Evolutionary conservation across 768 basidiomycete species (phyloP).

Genomic region (Auricularia sp.): DNA sequence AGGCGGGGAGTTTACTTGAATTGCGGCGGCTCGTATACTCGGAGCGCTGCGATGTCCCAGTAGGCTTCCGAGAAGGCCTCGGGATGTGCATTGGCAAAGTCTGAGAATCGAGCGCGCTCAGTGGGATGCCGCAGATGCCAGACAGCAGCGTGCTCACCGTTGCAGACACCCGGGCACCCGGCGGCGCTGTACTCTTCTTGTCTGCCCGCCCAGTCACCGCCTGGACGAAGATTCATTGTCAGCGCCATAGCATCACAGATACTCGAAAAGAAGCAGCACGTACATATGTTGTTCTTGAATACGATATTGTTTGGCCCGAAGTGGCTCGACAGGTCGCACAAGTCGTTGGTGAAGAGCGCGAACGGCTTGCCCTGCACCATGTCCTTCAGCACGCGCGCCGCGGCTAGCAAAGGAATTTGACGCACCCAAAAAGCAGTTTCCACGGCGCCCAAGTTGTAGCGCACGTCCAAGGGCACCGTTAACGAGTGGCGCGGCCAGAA

Average conservation of each 20-base stretch:
- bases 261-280: constrained; percentile 15
- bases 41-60: constrained; percentile 13
- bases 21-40: constrained; percentile 7
- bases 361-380: constrained; percentile 40
- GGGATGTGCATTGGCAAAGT: constrained; percentile 5
- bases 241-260: not conserved
- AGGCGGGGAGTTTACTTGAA: not conserved
- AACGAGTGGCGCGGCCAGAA: constrained; percentile 47
- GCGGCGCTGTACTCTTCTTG: constrained; percentile 31
- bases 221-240: constrained; percentile 18
- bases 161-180: constrained; percentile 46
- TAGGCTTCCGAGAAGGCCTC: constrained; percentile 12
- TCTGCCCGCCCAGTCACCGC: constrained; percentile 50
- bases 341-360: constrained; percentile 48
- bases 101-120: not conserved
- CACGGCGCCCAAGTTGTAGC: constrained; percentile 27
- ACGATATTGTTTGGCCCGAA: constrained; percentile 54
- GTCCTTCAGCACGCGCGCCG: not conserved
- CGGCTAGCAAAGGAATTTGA: not conserved
- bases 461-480: constrained; percentile 20
- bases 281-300: constrained; percentile 63
- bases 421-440: constrained; percentile 47
- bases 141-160: constrained; percentile 22
- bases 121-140: too few relatives aligned
- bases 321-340: constrained; percentile 46